Evolutionary conservation across 306 rosid genomes (phyloP), one percentile per base, ranked within the genome.

Genomic region (Lagenaria siceraria): DNA sequence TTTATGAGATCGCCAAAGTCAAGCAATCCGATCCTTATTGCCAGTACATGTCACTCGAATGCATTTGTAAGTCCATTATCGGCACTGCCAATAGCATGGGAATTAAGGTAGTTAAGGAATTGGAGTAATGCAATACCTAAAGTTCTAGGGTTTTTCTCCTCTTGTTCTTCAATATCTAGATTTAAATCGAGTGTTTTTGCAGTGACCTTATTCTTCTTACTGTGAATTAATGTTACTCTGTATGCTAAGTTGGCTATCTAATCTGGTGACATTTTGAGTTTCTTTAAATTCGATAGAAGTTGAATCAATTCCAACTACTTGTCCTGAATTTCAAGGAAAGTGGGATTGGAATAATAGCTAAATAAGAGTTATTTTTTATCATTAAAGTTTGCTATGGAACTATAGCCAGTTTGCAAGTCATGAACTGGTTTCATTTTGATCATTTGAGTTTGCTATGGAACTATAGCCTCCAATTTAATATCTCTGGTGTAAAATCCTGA

Each of bases 31-130:
- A 95, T 48, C 97, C 92, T 5, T 90, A 55, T 66, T 87, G 91
- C 80, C 89, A 86, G 80, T 88, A 86, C 78, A 88, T 88, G 96
- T 78, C 96, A 3, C 83, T 94, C 17, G 95, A 89, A 42, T 92
- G 96, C 8, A 88, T 95, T 51, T 86, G 87, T 2, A 94, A 94
- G 85, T 87, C 96, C 10, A 78, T 92, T 66, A 89, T 89, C 13
- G 97, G 96, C 33, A 95, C 96, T 4, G 96, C 98, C 0, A 89
- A 83, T 13, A 62, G 87, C 54, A 95, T 90, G 96, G 97, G 98
- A 70, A 90, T 90, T 29, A 78, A 86, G 89, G 88, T 92, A 55
- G 93, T 87, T 4, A 88, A 88, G 82, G 95, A 90, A 33, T 87
- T 90, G 81, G 96, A 91, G 18, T 90, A 79, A 89, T 54, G n/a